Evolutionary conservation across 1,284 basidiomycete species (phyloP), one percentile per base, ranked within the genome.

Genomic region (Ustanciosporium gigantosporum): DNA sequence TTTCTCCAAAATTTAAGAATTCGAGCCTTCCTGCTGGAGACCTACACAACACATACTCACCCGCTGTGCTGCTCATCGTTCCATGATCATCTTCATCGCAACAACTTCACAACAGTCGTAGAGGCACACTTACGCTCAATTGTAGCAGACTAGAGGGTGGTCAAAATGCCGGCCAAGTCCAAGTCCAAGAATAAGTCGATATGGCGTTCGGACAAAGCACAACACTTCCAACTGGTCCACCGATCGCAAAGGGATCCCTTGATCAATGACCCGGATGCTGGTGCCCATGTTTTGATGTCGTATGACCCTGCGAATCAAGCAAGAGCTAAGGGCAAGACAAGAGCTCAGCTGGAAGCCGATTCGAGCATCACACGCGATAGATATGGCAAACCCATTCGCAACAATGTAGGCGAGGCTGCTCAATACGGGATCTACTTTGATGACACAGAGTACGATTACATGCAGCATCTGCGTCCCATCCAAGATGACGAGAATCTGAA

Each of bases 381-480:
- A 34, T 48, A 37, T 21, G 51, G 55, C 48, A 49, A 51, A 36
- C 38, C 59, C 11, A 47, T 61, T 31, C 46, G 68, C 2, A 19
- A 16, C 36, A 82, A 83, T 43, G 79, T 83, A 53, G 95, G 93
- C 47, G 90, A 98, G 81, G 95, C 95, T 0, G 83, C 90, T 4
- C 77, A 86, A 20, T 95, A 97, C 78, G 94, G 92, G 9, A 82
- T 99, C 73, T 92, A 91, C 80, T 98, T 86, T 81, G 93, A 98
- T 80, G 94, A 99, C 75, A 90, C 90, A n/a, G 84, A 90, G 47
- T 99, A 99, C 81, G 90, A 99, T 79, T 99, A 99, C 82, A 94
- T 97, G 90, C 88, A 94, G 79, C 95, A 99, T 80, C 83, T 99
- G 22, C 64, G 74, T 7, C 55, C 70, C 5, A 69, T 76, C 36